Evolutionary conservation across 2,329 filamentous ascomycete genomes (phyloP).

Genomic region (Sarocladium kiliense): DNA sequence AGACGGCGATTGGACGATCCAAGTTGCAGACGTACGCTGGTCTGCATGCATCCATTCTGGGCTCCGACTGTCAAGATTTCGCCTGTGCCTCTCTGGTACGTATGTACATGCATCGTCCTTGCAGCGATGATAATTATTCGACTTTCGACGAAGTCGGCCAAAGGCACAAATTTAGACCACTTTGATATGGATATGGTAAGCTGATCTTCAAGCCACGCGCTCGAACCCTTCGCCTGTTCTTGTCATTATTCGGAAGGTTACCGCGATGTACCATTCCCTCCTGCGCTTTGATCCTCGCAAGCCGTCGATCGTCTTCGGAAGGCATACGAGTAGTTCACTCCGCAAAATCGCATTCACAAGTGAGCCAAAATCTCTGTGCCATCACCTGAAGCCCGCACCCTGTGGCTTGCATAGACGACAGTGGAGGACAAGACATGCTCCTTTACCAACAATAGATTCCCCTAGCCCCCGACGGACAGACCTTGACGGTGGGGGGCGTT

Average conservation of each 20-base stretch:
- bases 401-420: conserved; percentile 3
- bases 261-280: neutral
- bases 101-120: neutral
- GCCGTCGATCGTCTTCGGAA: neutral
- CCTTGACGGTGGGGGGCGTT: conserved; percentile 1
- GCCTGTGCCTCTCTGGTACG: neutral
- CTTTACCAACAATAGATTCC: neutral
- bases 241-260: neutral
- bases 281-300: neutral
- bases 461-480: neutral
- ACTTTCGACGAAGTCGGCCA: neutral
- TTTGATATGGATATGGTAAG: neutral
- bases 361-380: neutral
- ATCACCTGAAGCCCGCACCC: conserved; percentile 1
- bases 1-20: neutral
- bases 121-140: neutral
- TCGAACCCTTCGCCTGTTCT: neutral
- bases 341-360: neutral
- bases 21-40: neutral
- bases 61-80: neutral
- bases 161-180: neutral
- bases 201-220: neutral
- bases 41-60: neutral
- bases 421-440: neutral
- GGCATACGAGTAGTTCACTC: neutral